These are phyloP conservation scores for Furcasterigmium furcatum DNA, from an alignment of 2,329 filamentous ascomycete species.

Conservation along the genomic window DNA sequence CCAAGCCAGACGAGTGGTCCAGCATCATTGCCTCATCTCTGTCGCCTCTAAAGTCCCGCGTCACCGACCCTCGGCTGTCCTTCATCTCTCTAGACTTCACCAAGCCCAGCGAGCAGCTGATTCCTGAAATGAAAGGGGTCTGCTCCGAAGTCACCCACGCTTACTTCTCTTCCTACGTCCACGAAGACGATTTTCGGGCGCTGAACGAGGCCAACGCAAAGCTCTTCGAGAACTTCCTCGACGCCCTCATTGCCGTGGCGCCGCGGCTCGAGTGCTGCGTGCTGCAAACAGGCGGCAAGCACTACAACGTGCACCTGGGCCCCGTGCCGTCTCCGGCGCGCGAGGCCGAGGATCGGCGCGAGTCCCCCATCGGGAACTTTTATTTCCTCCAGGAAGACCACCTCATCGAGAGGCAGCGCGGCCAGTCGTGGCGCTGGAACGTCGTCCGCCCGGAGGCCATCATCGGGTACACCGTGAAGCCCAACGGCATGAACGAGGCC, in stretches of 20 bases:
- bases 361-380: slow-evolving; percentile 4
- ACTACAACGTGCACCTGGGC: slow-evolving; percentile 6
- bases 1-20: neutral
- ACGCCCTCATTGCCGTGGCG: neutral
- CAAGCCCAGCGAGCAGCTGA: neutral
- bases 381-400: slow-evolving; percentile 8
- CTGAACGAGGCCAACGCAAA: slow-evolving; percentile 1
- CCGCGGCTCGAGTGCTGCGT: slow-evolving; percentile 2
- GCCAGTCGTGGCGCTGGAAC: neutral
- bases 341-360: slow-evolving; percentile 6
- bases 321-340: neutral
- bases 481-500: slow-evolving; percentile 1
- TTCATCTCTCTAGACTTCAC: slow-evolving; percentile 3
- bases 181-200: neutral
- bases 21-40: neutral
- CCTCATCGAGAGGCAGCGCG: neutral
- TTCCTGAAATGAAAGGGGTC: neutral
- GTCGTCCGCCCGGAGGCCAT: slow-evolving; percentile 1
- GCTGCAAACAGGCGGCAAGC: slow-evolving; percentile 9
- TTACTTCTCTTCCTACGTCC: slow-evolving; percentile 1
- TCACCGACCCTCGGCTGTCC: neutral
- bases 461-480: neutral
- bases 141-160: neutral
- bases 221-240: slow-evolving; percentile 4
- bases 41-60: neutral